Evolutionary conservation across 2,329 filamentous ascomycete species (phyloP).

Genomic region (Fusarium solani-melongenae): DNA sequence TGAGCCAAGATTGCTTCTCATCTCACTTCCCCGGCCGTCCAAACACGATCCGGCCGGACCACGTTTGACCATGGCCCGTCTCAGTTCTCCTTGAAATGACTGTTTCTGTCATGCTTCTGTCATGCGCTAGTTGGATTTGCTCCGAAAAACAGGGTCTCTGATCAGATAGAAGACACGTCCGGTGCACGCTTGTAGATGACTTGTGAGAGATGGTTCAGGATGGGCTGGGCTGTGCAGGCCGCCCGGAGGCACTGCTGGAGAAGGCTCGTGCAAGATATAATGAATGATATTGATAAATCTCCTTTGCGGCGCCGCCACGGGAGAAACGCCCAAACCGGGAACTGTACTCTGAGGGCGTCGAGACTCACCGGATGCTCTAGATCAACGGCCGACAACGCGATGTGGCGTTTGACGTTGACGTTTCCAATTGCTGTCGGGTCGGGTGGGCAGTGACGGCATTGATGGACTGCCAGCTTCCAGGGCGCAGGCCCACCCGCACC

Average conservation of each 20-base stretch:
- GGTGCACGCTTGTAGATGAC: not conserved
- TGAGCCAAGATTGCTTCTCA: conserved; percentile 26
- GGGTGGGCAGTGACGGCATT: conserved; percentile 3
- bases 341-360: not conserved
- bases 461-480: not conserved
- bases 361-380: conserved; percentile 7
- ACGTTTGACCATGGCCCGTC: conserved; percentile 8
- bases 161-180: not conserved
- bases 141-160: conserved; percentile 12
- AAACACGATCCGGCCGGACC: conserved; percentile 14
- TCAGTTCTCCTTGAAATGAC: conserved; percentile 5
- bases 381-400: conserved; percentile 18
- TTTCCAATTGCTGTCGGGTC: conserved; percentile 4
- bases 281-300: conserved; percentile 1
- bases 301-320: conserved; percentile 24
- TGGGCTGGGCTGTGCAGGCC: not conserved
- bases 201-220: not conserved
- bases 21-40: conserved; percentile 17
- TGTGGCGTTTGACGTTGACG: conserved; percentile 30
- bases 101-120: conserved; percentile 19
- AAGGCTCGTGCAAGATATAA: conserved; percentile 1
- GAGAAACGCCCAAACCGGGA: conserved; percentile 6
- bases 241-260: not conserved
- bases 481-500: not conserved
- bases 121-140: conserved; percentile 19